Conservation (phyloP, 177 flowering plant genomes). For the Telopea speciosissima region DNA sequence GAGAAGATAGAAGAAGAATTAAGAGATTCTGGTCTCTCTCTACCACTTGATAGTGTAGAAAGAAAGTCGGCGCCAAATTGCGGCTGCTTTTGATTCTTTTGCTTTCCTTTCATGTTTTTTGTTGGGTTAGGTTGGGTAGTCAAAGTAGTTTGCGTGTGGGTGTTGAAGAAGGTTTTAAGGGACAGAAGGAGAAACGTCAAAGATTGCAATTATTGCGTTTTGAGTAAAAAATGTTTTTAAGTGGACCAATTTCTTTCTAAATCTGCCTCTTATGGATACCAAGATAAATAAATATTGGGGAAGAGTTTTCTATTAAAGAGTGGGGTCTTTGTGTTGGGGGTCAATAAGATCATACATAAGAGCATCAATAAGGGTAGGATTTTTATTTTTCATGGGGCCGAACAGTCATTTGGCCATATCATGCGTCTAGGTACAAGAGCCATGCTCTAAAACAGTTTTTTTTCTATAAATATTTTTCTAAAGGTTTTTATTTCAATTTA, state of each 20-base stretch:
- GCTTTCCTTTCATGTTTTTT: background rate
- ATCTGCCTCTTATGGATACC: background rate
- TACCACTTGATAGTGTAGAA: slow-evolving; percentile 22
- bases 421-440: too few relatives aligned
- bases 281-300: too few relatives aligned
- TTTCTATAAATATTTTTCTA: too few relatives aligned
- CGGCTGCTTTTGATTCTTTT: slow-evolving; percentile 26
- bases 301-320: too few relatives aligned
- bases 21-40: background rate
- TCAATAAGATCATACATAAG: too few relatives aligned
- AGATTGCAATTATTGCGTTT: slow-evolving; percentile 51
- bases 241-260: background rate
- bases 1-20: too few relatives aligned
- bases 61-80: slow-evolving; percentile 27
- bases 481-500: background rate
- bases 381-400: too few relatives aligned
- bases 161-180: slow-evolving; percentile 41
- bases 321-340: too few relatives aligned
- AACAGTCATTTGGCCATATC: too few relatives aligned
- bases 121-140: slow-evolving; percentile 23
- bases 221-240: background rate
- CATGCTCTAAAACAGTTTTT: too few relatives aligned
- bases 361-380: too few relatives aligned
- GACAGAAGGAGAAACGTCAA: slow-evolving; percentile 53
- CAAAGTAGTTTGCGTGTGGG: slow-evolving; percentile 81